A percentile compares a stretch with the other conserved stretches of the same genome.
Conservation (phyloP, 2,329 filamentous ascomycete species). For the Aspergillus fischeri region DNA sequence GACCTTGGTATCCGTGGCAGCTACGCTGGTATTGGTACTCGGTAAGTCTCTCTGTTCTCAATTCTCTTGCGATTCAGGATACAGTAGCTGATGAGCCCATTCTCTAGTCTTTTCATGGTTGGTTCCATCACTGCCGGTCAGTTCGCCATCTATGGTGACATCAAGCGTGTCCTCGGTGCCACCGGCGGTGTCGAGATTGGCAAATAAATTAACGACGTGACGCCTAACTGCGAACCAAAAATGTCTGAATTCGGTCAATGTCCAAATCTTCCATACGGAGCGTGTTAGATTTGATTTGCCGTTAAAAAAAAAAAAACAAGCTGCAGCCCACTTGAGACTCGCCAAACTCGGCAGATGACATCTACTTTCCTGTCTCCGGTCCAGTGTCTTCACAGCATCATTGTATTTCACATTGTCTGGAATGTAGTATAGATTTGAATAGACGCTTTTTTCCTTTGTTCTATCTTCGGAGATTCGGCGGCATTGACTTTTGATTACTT, state of each 20-base stretch:
- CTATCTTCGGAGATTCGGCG: not conserved
- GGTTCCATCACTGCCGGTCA: slow-evolving; percentile 74
- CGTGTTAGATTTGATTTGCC: not conserved
- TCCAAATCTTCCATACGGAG: not conserved
- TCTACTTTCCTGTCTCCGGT: not conserved
- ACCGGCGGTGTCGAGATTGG: slow-evolving; percentile 71
- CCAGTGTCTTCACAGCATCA: not conserved
- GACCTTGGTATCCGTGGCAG: slow-evolving; percentile 77
- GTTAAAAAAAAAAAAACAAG: not conserved
- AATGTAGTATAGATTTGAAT: not conserved
- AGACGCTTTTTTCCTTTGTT: not conserved
- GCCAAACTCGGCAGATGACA: not conserved
- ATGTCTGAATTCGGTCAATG: not conserved
- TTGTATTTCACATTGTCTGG: not conserved
- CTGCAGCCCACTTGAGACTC: not conserved
- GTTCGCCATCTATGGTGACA: slow-evolving; percentile 82
- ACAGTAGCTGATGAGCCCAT: not conserved
- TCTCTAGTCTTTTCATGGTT: slow-evolving; percentile 37
- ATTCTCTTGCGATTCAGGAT: not conserved
- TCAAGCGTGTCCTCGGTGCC: slow-evolving; percentile 67
- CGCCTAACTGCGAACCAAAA: not conserved
- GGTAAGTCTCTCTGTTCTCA: slow-evolving; percentile 33
- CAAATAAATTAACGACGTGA: slow-evolving; percentile 34
- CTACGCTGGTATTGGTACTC: slow-evolving; percentile 76
- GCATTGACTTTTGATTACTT: not conserved